Percentiles rank a stretch among this genome's conserved stretches.
phyloP scores from a whole-genome alignment of 352 stramenopile genomes.

The Phytophthora pseudosyringae region DNA sequence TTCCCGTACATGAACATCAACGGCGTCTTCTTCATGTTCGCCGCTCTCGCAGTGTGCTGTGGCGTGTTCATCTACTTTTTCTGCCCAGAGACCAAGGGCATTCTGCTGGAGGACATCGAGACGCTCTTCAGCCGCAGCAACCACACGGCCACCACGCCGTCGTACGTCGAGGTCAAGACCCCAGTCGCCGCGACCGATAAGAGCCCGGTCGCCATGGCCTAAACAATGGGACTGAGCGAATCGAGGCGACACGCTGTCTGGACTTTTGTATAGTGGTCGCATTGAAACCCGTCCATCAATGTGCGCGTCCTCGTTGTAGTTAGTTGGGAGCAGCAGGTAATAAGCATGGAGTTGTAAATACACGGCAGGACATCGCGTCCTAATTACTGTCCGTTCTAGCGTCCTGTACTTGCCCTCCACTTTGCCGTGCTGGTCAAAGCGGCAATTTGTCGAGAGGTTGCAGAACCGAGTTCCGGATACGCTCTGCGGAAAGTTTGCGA shows the following conservation, averaged over 20 bases:
- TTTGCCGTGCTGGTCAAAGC: too few species aligned
- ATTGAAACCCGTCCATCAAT: constrained; percentile 3
- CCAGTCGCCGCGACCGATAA: constrained; percentile 14
- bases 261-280: constrained; percentile 22
- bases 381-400: too few species aligned
- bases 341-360: constrained; percentile 26
- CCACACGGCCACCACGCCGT: constrained; percentile 27
- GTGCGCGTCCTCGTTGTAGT: constrained; percentile 11
- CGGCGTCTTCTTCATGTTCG: constrained; percentile 18
- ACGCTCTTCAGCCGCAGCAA: constrained; percentile 28
- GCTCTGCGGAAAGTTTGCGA: too few species aligned
- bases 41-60: constrained; percentile 12
- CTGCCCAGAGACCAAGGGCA: constrained; percentile 38
- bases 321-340: constrained; percentile 15
- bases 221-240: background rate
- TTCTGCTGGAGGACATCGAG: constrained; percentile 39
- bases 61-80: constrained; percentile 34
- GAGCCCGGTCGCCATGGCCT: constrained; percentile 25
- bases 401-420: too few species aligned
- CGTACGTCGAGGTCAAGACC: constrained; percentile 40
- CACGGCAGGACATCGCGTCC: constrained; percentile 2
- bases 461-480: too few species aligned
- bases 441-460: too few species aligned
- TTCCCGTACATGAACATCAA: too few species aligned
- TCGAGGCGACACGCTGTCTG: too few species aligned